Conservation (phyloP, 192 early-diverging fungal species). For the Geranomyces michiganensis region DNA sequence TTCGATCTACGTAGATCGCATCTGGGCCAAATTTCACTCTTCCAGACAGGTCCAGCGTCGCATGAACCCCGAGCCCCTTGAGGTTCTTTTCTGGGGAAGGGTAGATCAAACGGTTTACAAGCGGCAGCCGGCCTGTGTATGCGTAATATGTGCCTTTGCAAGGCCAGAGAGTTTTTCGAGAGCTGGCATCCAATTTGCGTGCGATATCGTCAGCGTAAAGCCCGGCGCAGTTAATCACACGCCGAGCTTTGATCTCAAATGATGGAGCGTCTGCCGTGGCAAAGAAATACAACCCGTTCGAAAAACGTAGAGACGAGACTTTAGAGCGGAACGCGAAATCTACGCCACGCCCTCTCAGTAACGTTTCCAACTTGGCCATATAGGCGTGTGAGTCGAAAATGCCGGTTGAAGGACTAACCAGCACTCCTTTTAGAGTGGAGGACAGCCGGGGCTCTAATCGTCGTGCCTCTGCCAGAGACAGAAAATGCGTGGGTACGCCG, state of each 20-base stretch:
- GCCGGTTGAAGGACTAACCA: slow-evolving; percentile 75
- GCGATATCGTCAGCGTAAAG: slow-evolving; percentile 71
- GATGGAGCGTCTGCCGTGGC: slow-evolving; percentile 26
- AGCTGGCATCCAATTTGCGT: slow-evolving; percentile 30
- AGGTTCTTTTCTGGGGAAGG: slow-evolving; percentile 77
- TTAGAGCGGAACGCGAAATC: slow-evolving; percentile 13
- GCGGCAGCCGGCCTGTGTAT: slow-evolving; percentile 39
- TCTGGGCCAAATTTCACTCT: slow-evolving; percentile 82
- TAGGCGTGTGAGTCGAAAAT: slow-evolving; percentile 78
- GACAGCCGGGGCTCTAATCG: slow-evolving; percentile 65
- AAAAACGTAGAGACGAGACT: slow-evolving; percentile 7
- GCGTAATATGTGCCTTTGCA: slow-evolving; percentile 83
- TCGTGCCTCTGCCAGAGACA: background rate
- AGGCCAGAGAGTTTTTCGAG: slow-evolving; percentile 59
- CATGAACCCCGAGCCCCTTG: slow-evolving; percentile 73
- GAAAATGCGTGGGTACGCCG: slow-evolving; percentile 15
- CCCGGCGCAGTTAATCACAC: slow-evolving; percentile 80
- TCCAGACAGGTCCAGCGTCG: slow-evolving; percentile 78
- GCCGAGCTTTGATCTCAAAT: slow-evolving; percentile 56
- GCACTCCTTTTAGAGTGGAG: slow-evolving; percentile 48
- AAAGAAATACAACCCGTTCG: slow-evolving; percentile 10
- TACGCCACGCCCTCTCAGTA: slow-evolving; percentile 12
- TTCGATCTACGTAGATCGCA: slow-evolving; percentile 58
- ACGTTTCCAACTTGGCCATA: slow-evolving; percentile 64
- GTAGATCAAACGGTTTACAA: slow-evolving; percentile 72